Conservation (phyloP, 257 asterid genomes). For the Prunella vulgaris region DNA sequence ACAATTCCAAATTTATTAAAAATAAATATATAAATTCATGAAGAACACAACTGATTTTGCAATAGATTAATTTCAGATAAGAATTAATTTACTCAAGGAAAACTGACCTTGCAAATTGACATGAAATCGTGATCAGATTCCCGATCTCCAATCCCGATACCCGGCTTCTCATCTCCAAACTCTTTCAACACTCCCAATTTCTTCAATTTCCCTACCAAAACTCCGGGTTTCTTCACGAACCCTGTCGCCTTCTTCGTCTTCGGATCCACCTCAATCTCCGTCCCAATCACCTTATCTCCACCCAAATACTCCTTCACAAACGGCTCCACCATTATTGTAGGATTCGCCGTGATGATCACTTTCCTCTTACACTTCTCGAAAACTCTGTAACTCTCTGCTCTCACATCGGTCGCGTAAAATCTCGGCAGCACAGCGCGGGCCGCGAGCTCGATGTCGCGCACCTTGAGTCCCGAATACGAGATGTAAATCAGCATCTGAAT, state of each 20-base stretch:
- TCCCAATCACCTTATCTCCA: constrained; percentile 87
- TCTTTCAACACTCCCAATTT: constrained; percentile 62
- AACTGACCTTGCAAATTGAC: constrained; percentile 86
- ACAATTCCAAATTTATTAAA: neutral
- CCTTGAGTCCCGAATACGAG: constrained; percentile 69
- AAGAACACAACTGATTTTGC: neutral
- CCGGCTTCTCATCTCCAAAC: constrained; percentile 79
- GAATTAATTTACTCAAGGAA: neutral
- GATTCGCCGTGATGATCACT: constrained; percentile 90
- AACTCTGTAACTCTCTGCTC: constrained; percentile 77
- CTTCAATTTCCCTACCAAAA: constrained; percentile 91
- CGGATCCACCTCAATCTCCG: constrained; percentile 92
- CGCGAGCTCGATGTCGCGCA: constrained; percentile 86
- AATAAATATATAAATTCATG: no score
- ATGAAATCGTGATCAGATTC: constrained; percentile 92
- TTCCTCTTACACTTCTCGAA: constrained; percentile 76
- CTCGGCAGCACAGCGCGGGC: constrained; percentile 85
- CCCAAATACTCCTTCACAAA: constrained; percentile 87
- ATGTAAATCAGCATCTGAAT: constrained; percentile 80
- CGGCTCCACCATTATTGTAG: constrained; percentile 96
- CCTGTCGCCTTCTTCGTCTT: constrained; percentile 91
- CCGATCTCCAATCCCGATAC: constrained; percentile 87
- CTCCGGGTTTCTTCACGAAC: constrained; percentile 75
- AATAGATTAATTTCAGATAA: neutral
- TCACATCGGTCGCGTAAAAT: constrained; percentile 78